Base-by-base conservation (phyloP, 441 rosid genomes). In the Pelargonium citronellum region DNA sequence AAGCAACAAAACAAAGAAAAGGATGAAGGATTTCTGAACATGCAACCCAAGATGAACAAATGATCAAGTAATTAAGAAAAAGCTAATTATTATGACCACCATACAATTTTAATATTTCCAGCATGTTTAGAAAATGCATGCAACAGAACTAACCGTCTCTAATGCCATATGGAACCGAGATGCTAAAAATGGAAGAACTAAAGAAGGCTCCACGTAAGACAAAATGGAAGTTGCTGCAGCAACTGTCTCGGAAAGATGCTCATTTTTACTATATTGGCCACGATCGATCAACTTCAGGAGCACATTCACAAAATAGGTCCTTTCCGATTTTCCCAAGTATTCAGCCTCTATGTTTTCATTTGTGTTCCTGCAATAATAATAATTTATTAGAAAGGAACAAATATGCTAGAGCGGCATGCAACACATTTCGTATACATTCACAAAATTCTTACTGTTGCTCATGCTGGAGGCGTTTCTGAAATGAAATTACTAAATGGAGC, bases 261-360 rank as follows among this genome's bases (percentile, higher is more conserved):
- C 99, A 71, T 88, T 87, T 85, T 92, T 95, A 89, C 99, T 95
- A 81, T 95, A 95, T 78, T 95, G 99, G 73, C 99, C 99, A 71
- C 97, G 95, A 70, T 87, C 99, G 81, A 92, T 88, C 82, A 95
- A 81, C 86, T 88, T 92, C 80, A 92, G 76, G 76, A 91, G 80
- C 74, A 84, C 85, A 65, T 79, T 85, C 67, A 92, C 91, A 85
- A 95, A 95, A 78, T 82, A 80, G 51, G 73, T 75, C 83, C 98
- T 87, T 80, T 92, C 97, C 43, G 82, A 79, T 81, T 82, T 83
- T 78, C 97, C 92, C 58, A 95, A 81, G 79, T 80, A 81, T 68
- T 82, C 80, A 62, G 83, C 73, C 70, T 71, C 82, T 69, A 79
- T 74, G 74, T 73, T 66, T 12, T 76, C 65, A 20, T 75, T 83